Evolutionary conservation across 2,329 filamentous ascomycete species (phyloP), one percentile per base, ranked within the genome.

Genomic region (Claviceps africana): DNA sequence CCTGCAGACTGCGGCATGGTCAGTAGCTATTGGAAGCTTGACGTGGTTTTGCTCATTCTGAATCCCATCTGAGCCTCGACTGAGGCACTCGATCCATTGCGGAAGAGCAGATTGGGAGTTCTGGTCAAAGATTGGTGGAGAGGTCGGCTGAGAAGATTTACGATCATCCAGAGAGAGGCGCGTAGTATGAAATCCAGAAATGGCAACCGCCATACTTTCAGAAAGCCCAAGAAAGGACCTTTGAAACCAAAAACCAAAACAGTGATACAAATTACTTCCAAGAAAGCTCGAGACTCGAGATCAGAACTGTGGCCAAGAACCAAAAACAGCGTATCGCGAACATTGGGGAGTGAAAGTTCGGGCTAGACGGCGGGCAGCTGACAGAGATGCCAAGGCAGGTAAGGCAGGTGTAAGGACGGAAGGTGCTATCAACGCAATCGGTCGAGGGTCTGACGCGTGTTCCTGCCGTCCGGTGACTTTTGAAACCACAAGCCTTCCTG

Each of bases 181-280:
- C 40, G 65, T 61, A 52, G 64, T 55, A 43, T 48, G 47, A 43
- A 48, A 53, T 22, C 21, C 44, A 21, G 60, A 54, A 46, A 64
- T 59, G 53, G 60, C 58, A 53, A 63, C 59, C 50, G 67, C 64
- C 69, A 71, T 72, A 55, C 47, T 61, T 57, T 51, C 54, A 54
- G 59, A 60, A 60, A 54, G 45, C 19, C 58, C 58, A 61, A 59
- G 55, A 51, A 54, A 46, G 51, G 64, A 57, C 50, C 52, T 54
- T 57, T 59, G 65, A 67, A 61, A 65, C 67, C 52, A 56, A 59
- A 66, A 67, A 62, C 65, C 66, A 61, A 54, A 56, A 58, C 54
- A 33, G n/a, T 35, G 28, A 63, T 59, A 58, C 57, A 60, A 59
- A 59, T 56, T 54, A 62, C 64, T 65, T 67, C 68, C 71, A 73